Percentiles rank a stretch among this genome's conserved stretches.
Conservation (phyloP, 2,329 filamentous ascomycete species). For the Verticillium nubilum region DNA sequence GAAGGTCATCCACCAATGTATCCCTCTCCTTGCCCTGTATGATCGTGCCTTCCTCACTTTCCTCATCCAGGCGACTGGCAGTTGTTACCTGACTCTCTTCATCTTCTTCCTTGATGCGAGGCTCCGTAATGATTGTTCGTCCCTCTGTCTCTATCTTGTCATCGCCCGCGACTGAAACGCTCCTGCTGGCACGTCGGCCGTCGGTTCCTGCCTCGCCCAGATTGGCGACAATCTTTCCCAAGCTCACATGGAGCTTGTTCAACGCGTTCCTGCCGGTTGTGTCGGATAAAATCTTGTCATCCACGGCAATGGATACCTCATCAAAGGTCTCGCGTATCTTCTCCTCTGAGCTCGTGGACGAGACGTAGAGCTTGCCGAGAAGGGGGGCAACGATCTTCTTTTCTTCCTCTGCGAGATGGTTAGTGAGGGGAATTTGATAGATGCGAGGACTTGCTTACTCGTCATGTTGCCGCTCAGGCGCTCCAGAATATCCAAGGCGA, state of each 20-base stretch:
- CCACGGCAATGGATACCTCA: constrained; percentile 56
- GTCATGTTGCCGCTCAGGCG: constrained; percentile 60
- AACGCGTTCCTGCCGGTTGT: constrained; percentile 58
- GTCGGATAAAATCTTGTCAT: constrained; percentile 54
- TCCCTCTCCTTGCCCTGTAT: constrained; percentile 20
- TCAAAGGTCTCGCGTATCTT: constrained; percentile 54
- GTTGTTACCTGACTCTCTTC: constrained; percentile 30
- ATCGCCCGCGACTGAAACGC: constrained; percentile 32
- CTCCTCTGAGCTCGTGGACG: constrained; percentile 56
- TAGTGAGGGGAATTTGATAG: constrained; percentile 16
- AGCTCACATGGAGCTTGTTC: constrained; percentile 61
- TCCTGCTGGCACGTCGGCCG: constrained; percentile 36
- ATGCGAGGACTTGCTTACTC: constrained; percentile 46
- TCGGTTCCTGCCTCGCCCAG: constrained; percentile 40
- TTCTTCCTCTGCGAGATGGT: constrained; percentile 62
- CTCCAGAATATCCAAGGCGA: constrained; percentile 74
- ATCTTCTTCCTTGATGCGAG: constrained; percentile 43
- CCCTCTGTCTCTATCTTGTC: constrained; percentile 26
- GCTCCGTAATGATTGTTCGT: constrained; percentile 33
- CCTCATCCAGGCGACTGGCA: constrained; percentile 22
- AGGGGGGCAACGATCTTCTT: constrained; percentile 75
- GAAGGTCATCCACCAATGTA: constrained; percentile 32
- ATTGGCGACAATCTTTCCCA: constrained; percentile 62
- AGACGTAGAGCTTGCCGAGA: constrained; percentile 77
- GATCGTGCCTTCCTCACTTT: constrained; percentile 17